Evolutionary conservation across 768 basidiomycete species (phyloP), one percentile per base, ranked within the genome.

Genomic region (Boletales sp.): DNA sequence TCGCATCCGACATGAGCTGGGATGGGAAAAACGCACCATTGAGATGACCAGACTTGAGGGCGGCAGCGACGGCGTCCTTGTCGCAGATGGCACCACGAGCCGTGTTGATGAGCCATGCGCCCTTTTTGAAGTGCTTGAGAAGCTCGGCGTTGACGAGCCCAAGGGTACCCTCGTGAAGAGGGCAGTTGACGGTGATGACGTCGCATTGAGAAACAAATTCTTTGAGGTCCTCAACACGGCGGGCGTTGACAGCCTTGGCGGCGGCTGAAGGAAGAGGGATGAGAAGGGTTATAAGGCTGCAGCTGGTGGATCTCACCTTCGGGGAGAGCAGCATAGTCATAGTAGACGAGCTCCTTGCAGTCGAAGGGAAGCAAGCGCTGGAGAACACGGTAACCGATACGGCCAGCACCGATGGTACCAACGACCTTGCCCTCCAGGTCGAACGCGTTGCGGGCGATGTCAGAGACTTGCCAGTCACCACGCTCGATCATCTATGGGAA

Each of bases 61-160:
- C 90, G 1, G 68, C 81, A 12, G 84, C 83, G 51, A 94, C 85
- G 33, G 82, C 90, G 56, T 91, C 81, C 59, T 82, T 82, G 70
- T 89, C 83, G 64, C 87, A 90, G 60, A 94, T 91, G 35, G 92
- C 91, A 49, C 91, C 90, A 58, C 90, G 87, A 44, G 89, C 89
- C 18, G 90, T 91, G 79, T 94, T 94, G 64, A 95, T 87, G 59
- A 93, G 80, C 85, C 86, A 91, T 14, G 90, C 81, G 44, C 90
- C 91, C 68, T 87, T 84, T 31, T 94, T 94, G 78, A 94, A 87
- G 71, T 89, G 85, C 66, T 78, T 77, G 56, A 94, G 73, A 28
- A 90, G 81, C 44, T 92, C 89, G 36, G 79, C 76, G 71, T 92
- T 88, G 63, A 92, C 77, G 32, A 94, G 79, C 17, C 85, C 86